Evolutionary conservation across 2,329 filamentous ascomycete genomes (phyloP).

Genomic region (Penicillium expansum): DNA sequence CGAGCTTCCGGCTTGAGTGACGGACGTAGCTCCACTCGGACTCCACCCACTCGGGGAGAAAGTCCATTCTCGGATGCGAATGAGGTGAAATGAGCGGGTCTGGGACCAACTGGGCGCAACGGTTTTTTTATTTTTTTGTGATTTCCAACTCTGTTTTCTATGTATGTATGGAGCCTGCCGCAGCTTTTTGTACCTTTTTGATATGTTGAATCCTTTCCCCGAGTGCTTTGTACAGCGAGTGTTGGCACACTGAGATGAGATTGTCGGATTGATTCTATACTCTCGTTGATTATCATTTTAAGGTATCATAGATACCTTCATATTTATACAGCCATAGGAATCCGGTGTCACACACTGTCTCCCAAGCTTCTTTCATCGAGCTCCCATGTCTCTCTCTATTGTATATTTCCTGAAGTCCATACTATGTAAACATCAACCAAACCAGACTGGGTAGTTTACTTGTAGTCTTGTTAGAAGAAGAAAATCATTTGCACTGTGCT

Average conservation of each 20-base stretch:
- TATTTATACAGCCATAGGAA: not conserved
- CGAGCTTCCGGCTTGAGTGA: constrained; percentile 16
- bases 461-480: not conserved
- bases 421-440: not conserved
- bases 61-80: constrained; percentile 48
- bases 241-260: constrained; percentile 13
- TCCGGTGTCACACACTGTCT: not conserved
- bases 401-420: not conserved
- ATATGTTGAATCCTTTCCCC: constrained; percentile 12
- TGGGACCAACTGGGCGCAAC: constrained; percentile 5
- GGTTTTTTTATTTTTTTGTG: constrained; percentile 10
- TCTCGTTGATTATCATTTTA: not conserved
- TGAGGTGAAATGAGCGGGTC: constrained; percentile 37
- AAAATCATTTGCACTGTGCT: not conserved
- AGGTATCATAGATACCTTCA: not conserved
- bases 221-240: constrained; percentile 25
- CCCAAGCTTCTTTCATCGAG: not conserved
- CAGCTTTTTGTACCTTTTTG: constrained; percentile 18
- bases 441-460: not conserved
- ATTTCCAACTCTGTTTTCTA: constrained; percentile 18
- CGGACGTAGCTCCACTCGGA: constrained; percentile 30
- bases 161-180: constrained; percentile 26
- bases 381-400: not conserved
- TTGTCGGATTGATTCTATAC: constrained; percentile 17
- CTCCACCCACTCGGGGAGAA: constrained; percentile 31